Base-by-base conservation (phyloP, 768 basidiomycete species). In the Hirschioporus abietinus region DNA sequence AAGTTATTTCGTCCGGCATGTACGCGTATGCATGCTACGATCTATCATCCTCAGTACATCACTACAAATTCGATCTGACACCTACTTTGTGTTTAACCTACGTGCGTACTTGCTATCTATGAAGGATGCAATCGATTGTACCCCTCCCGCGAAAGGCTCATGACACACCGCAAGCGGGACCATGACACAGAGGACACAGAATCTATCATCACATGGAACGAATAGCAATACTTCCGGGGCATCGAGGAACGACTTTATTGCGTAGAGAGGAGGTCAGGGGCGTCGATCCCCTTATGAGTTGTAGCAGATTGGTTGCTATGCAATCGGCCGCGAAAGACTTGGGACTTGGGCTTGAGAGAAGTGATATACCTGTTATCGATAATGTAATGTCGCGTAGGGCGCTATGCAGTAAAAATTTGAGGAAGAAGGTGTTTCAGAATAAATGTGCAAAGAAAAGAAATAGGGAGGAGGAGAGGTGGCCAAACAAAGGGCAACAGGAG, bases 121-220 rank as follows among this genome's bases (percentile, higher is more conserved):
- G 3, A 72, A 87, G 88, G 84, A 64, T 94, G 92, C 74, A 82
- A 83, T 73, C 86, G 90, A 27, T 79, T 93, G 58, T 92, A 89
- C 72, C 91, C 89, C 23, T 84, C 85, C 24, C 83, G 83, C 26
- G 90, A 91, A 25, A 83, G 86, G 2, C 75, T 93, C 7, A 86
- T 89, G 84, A 70, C 78, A 20, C 92, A 93, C 70, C 84, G 90
- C 63, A 90, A 86, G 71, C 86, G 89, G 61, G 91, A 92, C 71
- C 92, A 93, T 73, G 78, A 82, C 66, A 80, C 82, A 0, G 83
- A 85, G 35, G 84, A 86, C 26, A 80, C 83, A 12, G 73, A 76
- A 2, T 75, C 81, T 62, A 86, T 92, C 36, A 83, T 92, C 66
- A 92, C 86, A 12, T 93, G 91, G 91, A 92, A 92, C 70, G 82